A percentile compares a stretch with the other conserved stretches of the same genome.
Evolutionary conservation across 106 monocot species (phyloP).

Genomic region (Apostasia shenzhenica): DNA sequence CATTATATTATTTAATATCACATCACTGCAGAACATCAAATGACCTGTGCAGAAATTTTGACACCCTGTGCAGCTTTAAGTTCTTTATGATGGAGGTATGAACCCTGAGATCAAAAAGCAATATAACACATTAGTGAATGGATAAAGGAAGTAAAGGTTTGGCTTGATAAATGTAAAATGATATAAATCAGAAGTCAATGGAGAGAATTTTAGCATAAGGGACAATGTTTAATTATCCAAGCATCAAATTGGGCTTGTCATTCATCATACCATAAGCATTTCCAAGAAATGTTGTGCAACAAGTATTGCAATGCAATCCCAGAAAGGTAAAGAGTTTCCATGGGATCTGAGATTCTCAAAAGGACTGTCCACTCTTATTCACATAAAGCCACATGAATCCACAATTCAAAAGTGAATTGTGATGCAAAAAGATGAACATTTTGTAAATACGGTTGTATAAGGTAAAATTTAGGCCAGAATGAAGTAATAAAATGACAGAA

Average conservation of each 20-base stretch:
- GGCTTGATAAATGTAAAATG: no score
- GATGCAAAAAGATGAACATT: no score
- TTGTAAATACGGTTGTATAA: no score
- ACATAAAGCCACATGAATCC: no score
- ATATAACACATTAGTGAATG: no score
- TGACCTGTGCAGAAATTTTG: slow-evolving; percentile 82
- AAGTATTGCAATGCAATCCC: neutral
- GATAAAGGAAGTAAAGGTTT: no score
- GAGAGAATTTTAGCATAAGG: neutral
- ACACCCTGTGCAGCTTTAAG: slow-evolving; percentile 85
- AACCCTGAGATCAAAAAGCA: slow-evolving; percentile 40
- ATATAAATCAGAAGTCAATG: no score
- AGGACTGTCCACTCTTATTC: no score
- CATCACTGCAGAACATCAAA: neutral
- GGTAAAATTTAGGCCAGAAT: no score
- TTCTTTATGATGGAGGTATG: slow-evolving; percentile 85
- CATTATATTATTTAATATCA: no score
- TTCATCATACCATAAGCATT: neutral
- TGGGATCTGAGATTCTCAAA: neutral
- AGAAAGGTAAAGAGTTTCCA: neutral
- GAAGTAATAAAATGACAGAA: no score
- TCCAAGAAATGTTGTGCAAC: neutral
- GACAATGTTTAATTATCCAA: neutral
- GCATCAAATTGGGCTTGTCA: neutral
- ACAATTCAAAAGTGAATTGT: no score